phyloP scores from a whole-genome alignment of 768 basidiomycete species.

The Artomyces pyxidatus region DNA sequence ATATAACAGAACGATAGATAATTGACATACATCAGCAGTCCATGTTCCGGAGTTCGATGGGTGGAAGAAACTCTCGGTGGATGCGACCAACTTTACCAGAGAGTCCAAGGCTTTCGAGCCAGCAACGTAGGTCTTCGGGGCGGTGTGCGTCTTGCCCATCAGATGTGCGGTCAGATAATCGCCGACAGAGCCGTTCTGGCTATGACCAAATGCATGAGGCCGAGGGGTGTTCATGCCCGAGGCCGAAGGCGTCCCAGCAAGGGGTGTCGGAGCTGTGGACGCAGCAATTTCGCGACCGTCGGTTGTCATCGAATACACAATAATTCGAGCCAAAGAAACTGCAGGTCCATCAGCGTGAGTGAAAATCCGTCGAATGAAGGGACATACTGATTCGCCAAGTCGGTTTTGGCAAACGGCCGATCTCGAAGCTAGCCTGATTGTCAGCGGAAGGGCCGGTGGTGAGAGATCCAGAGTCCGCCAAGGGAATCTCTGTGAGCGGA shows the following conservation, averaged over 20 bases:
- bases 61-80: conserved; percentile 87
- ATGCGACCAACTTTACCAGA: conserved; percentile 75
- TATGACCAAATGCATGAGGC: conserved; percentile 26
- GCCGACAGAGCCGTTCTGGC: conserved; percentile 33
- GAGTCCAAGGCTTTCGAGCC: conserved; percentile 84
- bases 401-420: conserved; percentile 62
- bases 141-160: conserved; percentile 35
- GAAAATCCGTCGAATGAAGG: conserved; percentile 6
- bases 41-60: conserved; percentile 81
- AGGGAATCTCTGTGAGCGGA: conserved; percentile 49
- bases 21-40: conserved; percentile 53
- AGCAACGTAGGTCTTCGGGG: conserved; percentile 54
- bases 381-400: conserved; percentile 65
- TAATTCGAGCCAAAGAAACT: conserved; percentile 78
- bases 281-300: conserved; percentile 49
- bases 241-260: conserved; percentile 61
- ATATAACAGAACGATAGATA: conserved; percentile 22
- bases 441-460: conserved; percentile 74
- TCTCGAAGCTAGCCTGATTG: conserved; percentile 63
- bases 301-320: conserved; percentile 81
- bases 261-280: conserved; percentile 64
- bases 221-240: conserved; percentile 56
- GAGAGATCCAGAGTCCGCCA: conserved; percentile 66
- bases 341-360: conserved; percentile 9
- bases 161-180: conserved; percentile 57